These are phyloP conservation scores for Lepidium campestre DNA, from an alignment of 441 rosid genomes.

Conservation along the genomic window DNA sequence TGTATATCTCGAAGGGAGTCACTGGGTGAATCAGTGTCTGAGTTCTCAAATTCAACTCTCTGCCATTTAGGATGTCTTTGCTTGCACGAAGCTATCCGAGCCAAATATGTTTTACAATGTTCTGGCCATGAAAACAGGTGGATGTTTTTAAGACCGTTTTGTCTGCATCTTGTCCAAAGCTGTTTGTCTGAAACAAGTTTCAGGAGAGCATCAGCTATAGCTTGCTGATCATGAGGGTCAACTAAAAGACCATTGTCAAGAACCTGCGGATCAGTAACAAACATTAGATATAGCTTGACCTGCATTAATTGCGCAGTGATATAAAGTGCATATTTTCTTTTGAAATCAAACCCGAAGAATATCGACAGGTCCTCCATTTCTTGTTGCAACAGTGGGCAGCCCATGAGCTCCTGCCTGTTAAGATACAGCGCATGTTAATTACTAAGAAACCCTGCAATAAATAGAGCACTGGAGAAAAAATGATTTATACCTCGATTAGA, in stretches of 20 bases:
- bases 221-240: slow-evolving; percentile 88
- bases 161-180: slow-evolving; percentile 82
- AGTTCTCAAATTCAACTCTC: slow-evolving; percentile 41
- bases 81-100: slow-evolving; percentile 71
- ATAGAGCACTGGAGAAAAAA: not conserved
- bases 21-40: slow-evolving; percentile 65
- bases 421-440: not conserved
- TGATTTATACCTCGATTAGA: slow-evolving; percentile 61
- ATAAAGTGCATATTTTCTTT: not conserved
- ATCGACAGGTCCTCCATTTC: slow-evolving; percentile 95
- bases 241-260: slow-evolving; percentile 89
- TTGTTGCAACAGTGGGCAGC: slow-evolving; percentile 86
- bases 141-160: slow-evolving; percentile 78
- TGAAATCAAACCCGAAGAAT: slow-evolving; percentile 53
- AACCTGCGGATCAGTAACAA: slow-evolving; percentile 40
- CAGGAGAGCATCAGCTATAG: slow-evolving; percentile 80
- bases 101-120: slow-evolving; percentile 73
- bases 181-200: slow-evolving; percentile 83
- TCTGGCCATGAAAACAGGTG: slow-evolving; percentile 90
- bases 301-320: not conserved
- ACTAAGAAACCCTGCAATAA: not conserved
- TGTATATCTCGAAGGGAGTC: slow-evolving; percentile 80
- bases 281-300: not conserved
- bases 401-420: slow-evolving; percentile 92
- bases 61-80: slow-evolving; percentile 90